These are phyloP conservation scores for Rheum nobile DNA, from an alignment of 148 eudicot species.

Conservation along the genomic window DNA sequence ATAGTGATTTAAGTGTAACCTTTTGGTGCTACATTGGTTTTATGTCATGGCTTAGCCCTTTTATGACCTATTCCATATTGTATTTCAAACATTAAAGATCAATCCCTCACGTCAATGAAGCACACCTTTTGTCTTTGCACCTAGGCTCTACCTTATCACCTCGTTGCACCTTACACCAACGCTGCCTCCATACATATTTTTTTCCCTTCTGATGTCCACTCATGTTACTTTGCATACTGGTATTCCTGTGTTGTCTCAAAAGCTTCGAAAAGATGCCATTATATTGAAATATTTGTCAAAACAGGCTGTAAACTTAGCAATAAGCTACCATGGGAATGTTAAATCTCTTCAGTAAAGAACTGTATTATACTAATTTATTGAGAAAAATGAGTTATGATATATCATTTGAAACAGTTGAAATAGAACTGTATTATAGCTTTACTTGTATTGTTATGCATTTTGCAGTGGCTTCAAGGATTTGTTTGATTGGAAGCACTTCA, in stretches of 20 bases:
- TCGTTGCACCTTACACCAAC: too few species aligned
- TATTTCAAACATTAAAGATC: too few species aligned
- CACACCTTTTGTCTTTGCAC: too few species aligned
- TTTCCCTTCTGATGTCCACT: background rate
- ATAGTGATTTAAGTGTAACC: background rate
- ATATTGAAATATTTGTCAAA: background rate
- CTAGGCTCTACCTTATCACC: too few species aligned
- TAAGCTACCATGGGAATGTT: background rate
- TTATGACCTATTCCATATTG: background rate
- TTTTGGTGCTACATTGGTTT: background rate
- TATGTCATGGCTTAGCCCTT: background rate
- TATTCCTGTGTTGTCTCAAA: background rate
- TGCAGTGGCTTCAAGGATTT: slow-evolving; percentile 95
- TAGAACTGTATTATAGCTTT: background rate
- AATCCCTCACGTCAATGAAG: too few species aligned
- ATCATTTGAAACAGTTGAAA: background rate
- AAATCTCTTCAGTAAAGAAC: background rate
- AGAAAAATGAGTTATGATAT: background rate
- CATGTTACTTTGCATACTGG: background rate
- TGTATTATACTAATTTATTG: background rate
- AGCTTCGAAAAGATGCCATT: background rate
- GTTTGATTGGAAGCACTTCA: slow-evolving; percentile 91
- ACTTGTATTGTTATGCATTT: slow-evolving; percentile 12
- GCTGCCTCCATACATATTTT: background rate
- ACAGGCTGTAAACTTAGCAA: background rate